Base-by-base conservation (phyloP, 2,329 filamentous ascomycete genomes). In the Colletotrichum theobromicola region DNA sequence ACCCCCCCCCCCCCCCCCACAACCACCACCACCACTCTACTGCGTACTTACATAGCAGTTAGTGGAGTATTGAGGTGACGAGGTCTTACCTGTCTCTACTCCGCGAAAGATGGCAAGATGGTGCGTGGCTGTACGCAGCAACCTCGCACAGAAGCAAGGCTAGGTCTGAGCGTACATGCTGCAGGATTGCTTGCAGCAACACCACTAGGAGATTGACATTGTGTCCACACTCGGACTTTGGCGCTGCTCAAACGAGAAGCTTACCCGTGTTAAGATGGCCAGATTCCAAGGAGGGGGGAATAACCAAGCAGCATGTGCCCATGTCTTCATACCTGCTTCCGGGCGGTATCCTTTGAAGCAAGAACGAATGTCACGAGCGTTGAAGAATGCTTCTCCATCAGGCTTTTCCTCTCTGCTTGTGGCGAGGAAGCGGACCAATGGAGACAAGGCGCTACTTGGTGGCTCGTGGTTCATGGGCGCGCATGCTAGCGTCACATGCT, bases 121-220 rank as follows among this genome's bases (percentile, higher is more conserved):
- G 57, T 68, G 73, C 62, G 66, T 70, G 73, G 34, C 46, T 64
- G 57, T 63, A 69, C 50, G n/a, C 64, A 34, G 46, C 61, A 30
- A 62, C 35, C 37, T 67, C 68, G 65, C 72, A 73, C 70, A 58
- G 68, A 72, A 72, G 72, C 55, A 60, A 67, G 55, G 64, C 57
- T 34, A 62, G 42, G 65, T 76, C 75, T 73, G 74, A 67, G 75
- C 66, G 72, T 72, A 69, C 66, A 76, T 77, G 68, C 72, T 76
- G 76, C 76, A 76, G 71, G 35, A 72, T 77, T 75, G 55, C 74
- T 72, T 74, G 75, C 70, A 72, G 63, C 42, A 72, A 60, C 32
- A 67, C 21, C 68, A 46, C 62, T 32, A 55, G 37, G 35, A 32
- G 18, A 21, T 35, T 50, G 37, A n/a, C 16, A 46, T 15, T 65